phyloP scores from a whole-genome alignment of 1,284 basidiomycete species.

The Rhodotorula mucilaginosa region DNA sequence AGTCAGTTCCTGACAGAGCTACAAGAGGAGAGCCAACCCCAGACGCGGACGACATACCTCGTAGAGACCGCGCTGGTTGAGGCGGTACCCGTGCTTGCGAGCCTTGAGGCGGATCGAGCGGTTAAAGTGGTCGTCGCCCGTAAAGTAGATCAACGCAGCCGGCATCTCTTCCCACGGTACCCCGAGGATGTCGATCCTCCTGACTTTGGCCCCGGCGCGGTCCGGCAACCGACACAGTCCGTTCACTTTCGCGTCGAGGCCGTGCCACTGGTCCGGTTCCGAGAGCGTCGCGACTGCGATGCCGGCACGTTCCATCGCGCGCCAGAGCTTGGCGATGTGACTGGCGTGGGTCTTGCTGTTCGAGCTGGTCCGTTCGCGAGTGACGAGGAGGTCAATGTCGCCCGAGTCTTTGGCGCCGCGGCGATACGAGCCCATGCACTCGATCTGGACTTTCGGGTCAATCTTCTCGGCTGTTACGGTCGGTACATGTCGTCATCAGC shows the following conservation, averaged over 20 bases:
- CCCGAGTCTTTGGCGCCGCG: slow-evolving; percentile 65
- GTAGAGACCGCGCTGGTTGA: slow-evolving; percentile 81
- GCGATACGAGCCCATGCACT: slow-evolving; percentile 81
- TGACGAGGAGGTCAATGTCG: slow-evolving; percentile 85
- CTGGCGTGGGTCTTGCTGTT: slow-evolving; percentile 64
- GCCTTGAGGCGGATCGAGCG: slow-evolving; percentile 81
- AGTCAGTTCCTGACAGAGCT: slow-evolving; percentile 53
- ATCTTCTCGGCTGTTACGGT: slow-evolving; percentile 60
- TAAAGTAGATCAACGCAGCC: slow-evolving; percentile 79
- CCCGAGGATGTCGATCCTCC: slow-evolving; percentile 66
- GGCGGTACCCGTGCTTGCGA: slow-evolving; percentile 70
- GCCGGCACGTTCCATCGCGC: slow-evolving; percentile 55
- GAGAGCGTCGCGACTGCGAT: slow-evolving; percentile 72
- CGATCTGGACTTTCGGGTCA: slow-evolving; percentile 68
- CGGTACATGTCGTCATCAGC: background rate
- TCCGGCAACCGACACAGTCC: slow-evolving; percentile 56
- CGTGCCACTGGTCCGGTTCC: slow-evolving; percentile 61
- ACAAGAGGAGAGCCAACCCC: slow-evolving; percentile 8
- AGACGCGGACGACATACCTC: slow-evolving; percentile 45
- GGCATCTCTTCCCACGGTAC: slow-evolving; percentile 70
- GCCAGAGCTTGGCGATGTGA: slow-evolving; percentile 9
- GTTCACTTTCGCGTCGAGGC: slow-evolving; percentile 60
- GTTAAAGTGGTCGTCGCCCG: slow-evolving; percentile 67
- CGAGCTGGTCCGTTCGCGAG: slow-evolving; percentile 56
- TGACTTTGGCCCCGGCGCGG: slow-evolving; percentile 50